phyloP scores from a whole-genome alignment of 768 basidiomycete genomes.

The Lentinula detonsa region DNA sequence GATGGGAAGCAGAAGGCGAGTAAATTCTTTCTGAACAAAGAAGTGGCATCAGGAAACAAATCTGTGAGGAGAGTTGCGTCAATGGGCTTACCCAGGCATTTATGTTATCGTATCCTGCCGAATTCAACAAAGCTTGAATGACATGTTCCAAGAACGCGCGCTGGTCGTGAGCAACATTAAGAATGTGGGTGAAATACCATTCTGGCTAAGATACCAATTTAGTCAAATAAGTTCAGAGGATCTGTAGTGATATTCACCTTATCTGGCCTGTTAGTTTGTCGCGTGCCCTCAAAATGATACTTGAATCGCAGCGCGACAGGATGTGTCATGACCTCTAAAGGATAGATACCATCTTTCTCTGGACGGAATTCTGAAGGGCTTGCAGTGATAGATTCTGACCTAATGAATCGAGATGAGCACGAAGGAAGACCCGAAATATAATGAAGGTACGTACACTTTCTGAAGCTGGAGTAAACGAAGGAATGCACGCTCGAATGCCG shows the following conservation, averaged over 20 bases:
- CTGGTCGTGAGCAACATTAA: constrained; percentile 85
- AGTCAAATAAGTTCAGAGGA: neutral
- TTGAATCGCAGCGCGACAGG: constrained; percentile 86
- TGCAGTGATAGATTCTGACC: constrained; percentile 45
- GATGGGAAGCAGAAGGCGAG: constrained; percentile 68
- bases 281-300: constrained; percentile 87
- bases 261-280: constrained; percentile 87
- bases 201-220: constrained; percentile 59
- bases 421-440: neutral
- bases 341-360: constrained; percentile 64
- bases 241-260: constrained; percentile 47
- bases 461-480: constrained; percentile 73
- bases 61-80: neutral
- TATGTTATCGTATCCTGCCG: constrained; percentile 56
- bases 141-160: constrained; percentile 69
- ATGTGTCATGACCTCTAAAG: constrained; percentile 77
- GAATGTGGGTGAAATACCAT: constrained; percentile 92
- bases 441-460: constrained; percentile 52
- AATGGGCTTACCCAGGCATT: constrained; percentile 67
- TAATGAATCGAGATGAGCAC: constrained; percentile 19
- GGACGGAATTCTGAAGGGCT: constrained; percentile 12
- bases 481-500: constrained; percentile 73
- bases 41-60: constrained; percentile 2
- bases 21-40: constrained; percentile 70
- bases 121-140: constrained; percentile 63